A percentile compares a stretch with the other conserved stretches of the same genome.
phyloP scores from a whole-genome alignment of 768 basidiomycete species.

The Boletus vinaceobasis region DNA sequence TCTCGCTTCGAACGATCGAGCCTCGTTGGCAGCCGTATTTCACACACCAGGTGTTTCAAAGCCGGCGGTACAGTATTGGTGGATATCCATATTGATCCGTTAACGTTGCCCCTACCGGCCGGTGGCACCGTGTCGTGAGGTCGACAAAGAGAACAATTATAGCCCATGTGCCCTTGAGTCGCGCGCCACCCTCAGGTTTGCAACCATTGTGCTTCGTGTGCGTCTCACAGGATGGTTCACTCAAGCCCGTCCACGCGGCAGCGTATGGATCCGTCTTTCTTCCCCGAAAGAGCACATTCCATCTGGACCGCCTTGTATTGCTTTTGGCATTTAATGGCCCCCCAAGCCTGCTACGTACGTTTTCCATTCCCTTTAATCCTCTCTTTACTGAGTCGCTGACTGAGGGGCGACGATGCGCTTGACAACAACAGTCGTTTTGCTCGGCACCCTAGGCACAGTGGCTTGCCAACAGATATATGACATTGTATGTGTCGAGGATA shows the following conservation, averaged over 20 bases:
- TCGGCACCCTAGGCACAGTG: conserved; percentile 21
- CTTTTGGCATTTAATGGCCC: conserved; percentile 17
- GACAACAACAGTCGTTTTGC: conserved; percentile 11
- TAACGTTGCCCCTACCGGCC: background rate
- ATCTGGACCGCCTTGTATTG: conserved; percentile 4
- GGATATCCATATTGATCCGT: background rate
- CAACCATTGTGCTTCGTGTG: background rate
- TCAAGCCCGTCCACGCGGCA: background rate
- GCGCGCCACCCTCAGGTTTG: background rate
- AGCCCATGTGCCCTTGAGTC: background rate
- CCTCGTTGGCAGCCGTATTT: background rate
- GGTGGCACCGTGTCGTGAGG: background rate
- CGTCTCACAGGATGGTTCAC: background rate
- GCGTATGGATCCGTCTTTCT: background rate
- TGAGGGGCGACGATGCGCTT: conserved; percentile 12
- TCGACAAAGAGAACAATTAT: background rate
- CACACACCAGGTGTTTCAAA: background rate
- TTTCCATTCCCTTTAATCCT: conserved; percentile 1
- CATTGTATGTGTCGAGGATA: conserved; percentile 35
- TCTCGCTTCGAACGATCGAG: background rate
- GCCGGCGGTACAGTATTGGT: background rate
- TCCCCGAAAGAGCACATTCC: background rate
- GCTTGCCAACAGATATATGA: conserved; percentile 54
- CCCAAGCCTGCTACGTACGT: background rate
- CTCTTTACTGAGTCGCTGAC: background rate